phyloP scores from a whole-genome alignment of 106 monocot species.

The Phalaenopsis equestris region DNA sequence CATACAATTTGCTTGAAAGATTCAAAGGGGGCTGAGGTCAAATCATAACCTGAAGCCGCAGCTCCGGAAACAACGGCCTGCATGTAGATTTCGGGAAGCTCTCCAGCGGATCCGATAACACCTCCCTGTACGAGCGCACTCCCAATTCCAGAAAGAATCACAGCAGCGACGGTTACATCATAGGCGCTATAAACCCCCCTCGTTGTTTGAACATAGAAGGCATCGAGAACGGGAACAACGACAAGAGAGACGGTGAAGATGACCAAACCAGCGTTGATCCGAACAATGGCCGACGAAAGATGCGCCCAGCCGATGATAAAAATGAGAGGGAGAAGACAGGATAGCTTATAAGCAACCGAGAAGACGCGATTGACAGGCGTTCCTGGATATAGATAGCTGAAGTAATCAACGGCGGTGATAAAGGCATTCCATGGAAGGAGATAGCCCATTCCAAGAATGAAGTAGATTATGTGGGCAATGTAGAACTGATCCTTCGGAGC shows the following conservation, averaged over 20 bases:
- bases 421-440: slow-evolving; percentile 96
- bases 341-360: slow-evolving; percentile 74
- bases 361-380: slow-evolving; percentile 77
- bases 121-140: slow-evolving; percentile 77
- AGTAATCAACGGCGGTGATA: slow-evolving; percentile 96
- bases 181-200: slow-evolving; percentile 43
- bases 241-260: slow-evolving; percentile 53
- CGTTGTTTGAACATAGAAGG: slow-evolving; percentile 37
- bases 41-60: slow-evolving; percentile 63
- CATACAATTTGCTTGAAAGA: background rate
- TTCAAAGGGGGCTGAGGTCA: background rate
- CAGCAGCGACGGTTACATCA: slow-evolving; percentile 54
- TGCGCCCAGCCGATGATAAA: slow-evolving; percentile 55
- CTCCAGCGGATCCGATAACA: slow-evolving; percentile 68
- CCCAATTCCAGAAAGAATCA: slow-evolving; percentile 44
- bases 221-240: slow-evolving; percentile 57
- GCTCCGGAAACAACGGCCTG: slow-evolving; percentile 82
- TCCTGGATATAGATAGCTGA: slow-evolving; percentile 81
- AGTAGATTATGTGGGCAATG: slow-evolving; percentile 68
- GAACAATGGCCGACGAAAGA: slow-evolving; percentile 25
- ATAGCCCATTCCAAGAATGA: slow-evolving; percentile 77
- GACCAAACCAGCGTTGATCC: slow-evolving; percentile 73
- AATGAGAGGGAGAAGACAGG: slow-evolving; percentile 54
- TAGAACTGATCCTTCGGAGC: slow-evolving; percentile 50
- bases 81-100: slow-evolving; percentile 81